These are phyloP conservation scores for Rosa rugosa DNA, from an alignment of 306 rosid genomes.

Conservation along the genomic window DNA sequence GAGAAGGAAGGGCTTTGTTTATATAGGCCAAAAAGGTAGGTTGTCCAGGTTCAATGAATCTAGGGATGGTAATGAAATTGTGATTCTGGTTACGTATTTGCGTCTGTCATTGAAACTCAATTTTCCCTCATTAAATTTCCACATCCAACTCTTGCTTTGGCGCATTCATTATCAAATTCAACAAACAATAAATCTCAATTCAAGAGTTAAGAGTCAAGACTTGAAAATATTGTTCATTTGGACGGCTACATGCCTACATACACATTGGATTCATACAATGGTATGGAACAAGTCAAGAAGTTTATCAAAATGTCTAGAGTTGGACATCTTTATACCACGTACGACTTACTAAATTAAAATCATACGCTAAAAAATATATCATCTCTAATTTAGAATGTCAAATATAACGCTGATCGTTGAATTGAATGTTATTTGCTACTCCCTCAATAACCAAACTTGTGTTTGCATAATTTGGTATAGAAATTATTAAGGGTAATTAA, in stretches of 20 bases:
- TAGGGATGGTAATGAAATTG: not conserved
- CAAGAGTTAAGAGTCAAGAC: not conserved
- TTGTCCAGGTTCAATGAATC: slow-evolving; percentile 40
- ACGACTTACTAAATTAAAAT: no score
- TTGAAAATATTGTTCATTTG: not conserved
- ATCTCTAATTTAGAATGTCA: not conserved
- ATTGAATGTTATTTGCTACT: no score
- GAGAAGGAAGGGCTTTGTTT: not conserved
- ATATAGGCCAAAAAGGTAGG: not conserved
- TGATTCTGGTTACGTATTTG: slow-evolving; percentile 1
- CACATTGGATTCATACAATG: not conserved
- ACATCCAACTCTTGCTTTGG: not conserved
- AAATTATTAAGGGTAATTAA: not conserved
- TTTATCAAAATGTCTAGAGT: not conserved
- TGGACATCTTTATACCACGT: no score
- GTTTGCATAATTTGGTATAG: not conserved
- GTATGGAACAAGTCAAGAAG: not conserved
- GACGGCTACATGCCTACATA: not conserved
- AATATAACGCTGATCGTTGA: not conserved
- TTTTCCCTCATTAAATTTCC: not conserved
- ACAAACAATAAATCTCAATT: not conserved
- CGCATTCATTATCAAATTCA: not conserved
- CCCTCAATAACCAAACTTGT: not conserved
- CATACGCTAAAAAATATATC: no score
- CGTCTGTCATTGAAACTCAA: not conserved